Conservation (phyloP, 1,139 yeast genomes). For the Sugiyamaella japonica region DNA sequence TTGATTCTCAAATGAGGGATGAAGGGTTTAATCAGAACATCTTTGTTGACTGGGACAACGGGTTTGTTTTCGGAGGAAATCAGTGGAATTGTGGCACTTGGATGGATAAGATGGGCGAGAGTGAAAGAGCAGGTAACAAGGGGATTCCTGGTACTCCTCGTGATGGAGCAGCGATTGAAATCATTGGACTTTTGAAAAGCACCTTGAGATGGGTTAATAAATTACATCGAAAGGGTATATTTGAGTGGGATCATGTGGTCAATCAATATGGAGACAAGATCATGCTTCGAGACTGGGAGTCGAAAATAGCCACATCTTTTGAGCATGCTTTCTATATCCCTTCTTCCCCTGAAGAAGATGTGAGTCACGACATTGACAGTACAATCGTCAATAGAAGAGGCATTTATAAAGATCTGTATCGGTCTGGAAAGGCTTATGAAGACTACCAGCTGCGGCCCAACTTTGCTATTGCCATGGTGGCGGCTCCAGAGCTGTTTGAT, state of each 20-base stretch:
- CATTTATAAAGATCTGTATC: slow-evolving; percentile 82
- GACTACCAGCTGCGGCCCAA: slow-evolving; percentile 93
- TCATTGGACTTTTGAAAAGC: slow-evolving; percentile 85
- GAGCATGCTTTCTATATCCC: slow-evolving; percentile 82
- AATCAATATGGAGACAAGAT: slow-evolving; percentile 59
- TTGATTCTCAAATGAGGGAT: slow-evolving; percentile 90
- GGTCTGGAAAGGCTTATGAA: slow-evolving; percentile 82
- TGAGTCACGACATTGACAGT: slow-evolving; percentile 59
- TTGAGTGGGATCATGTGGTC: slow-evolving; percentile 46
- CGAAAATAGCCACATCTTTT: slow-evolving; percentile 65
- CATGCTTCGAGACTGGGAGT: slow-evolving; percentile 65
- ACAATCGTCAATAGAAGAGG: slow-evolving; percentile 82
- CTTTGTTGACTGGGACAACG: slow-evolving; percentile 83
- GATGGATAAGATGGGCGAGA: slow-evolving; percentile 99
- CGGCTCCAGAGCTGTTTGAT: slow-evolving; percentile 87
- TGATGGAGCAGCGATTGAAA: slow-evolving; percentile 95
- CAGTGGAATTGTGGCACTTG: slow-evolving; percentile 96
- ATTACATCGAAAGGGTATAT: slow-evolving; percentile 54
- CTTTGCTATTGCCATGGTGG: slow-evolving; percentile 88
- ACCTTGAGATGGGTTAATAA: slow-evolving; percentile 74
- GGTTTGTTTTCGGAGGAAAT: slow-evolving; percentile 87
- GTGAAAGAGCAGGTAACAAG: slow-evolving; percentile 73
- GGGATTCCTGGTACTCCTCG: slow-evolving; percentile 97
- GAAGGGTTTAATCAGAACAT: slow-evolving; percentile 88
- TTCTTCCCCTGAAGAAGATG: slow-evolving; percentile 57